These are phyloP conservation scores for Apophysomyces variabilis DNA, from an alignment of 371 early-diverging fungal species.

Conservation along the genomic window DNA sequence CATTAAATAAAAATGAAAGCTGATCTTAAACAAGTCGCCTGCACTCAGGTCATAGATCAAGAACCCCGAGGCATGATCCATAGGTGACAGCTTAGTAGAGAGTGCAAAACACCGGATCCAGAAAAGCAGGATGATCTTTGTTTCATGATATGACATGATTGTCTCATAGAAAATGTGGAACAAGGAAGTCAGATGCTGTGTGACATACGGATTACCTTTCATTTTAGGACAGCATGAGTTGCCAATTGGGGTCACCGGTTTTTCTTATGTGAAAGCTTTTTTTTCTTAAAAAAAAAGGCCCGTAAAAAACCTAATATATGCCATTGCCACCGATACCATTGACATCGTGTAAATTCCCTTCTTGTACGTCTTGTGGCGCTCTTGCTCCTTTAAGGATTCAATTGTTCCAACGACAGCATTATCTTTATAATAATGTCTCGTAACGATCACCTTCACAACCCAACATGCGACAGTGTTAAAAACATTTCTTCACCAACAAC, in stretches of 20 bases:
- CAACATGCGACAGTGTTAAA: background rate
- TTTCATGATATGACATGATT: background rate
- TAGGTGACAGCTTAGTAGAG: too few species aligned
- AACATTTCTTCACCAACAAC: background rate
- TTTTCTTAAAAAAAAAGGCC: background rate
- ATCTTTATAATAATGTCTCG: background rate
- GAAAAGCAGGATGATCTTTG: background rate
- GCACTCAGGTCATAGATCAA: too few species aligned
- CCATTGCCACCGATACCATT: slow-evolving; percentile 7
- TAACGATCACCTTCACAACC: background rate
- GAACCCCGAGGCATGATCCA: too few species aligned
- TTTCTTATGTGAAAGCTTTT: background rate
- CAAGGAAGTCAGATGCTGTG: background rate
- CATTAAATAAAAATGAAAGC: too few species aligned
- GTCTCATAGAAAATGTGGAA: background rate
- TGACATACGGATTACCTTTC: background rate
- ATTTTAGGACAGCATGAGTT: slow-evolving; percentile 1
- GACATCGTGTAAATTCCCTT: background rate
- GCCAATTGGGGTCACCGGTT: background rate
- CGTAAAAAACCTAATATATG: background rate
- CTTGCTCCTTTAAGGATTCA: background rate
- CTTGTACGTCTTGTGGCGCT: slow-evolving; percentile 4
- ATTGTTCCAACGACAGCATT: background rate
- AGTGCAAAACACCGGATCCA: too few species aligned
- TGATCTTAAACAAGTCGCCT: too few species aligned